These are phyloP conservation scores for Turnera subulata DNA, from an alignment of 345 rosid species.

Conservation along the genomic window DNA sequence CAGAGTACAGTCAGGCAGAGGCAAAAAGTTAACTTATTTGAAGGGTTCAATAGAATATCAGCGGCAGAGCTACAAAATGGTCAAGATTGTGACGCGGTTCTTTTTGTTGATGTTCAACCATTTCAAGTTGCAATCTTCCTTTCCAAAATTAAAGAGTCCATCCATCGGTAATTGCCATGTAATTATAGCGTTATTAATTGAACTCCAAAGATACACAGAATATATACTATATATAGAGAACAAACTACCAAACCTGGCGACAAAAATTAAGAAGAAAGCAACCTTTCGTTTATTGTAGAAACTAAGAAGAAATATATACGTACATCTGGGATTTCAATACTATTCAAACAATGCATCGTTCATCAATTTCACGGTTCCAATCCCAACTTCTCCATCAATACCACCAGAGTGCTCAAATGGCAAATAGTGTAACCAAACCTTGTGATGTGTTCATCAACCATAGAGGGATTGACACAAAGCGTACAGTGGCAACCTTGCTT, in stretches of 20 bases:
- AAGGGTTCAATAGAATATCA: slow-evolving; percentile 12
- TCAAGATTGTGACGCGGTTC: neutral
- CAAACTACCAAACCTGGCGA: too few relatives aligned
- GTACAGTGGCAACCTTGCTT: slow-evolving; percentile 49
- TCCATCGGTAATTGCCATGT: neutral
- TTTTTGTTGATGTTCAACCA: neutral
- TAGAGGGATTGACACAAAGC: slow-evolving; percentile 64
- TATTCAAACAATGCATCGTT: slow-evolving; percentile 19
- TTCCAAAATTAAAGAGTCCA: neutral
- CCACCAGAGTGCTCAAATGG: slow-evolving; percentile 8
- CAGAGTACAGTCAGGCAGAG: too few relatives aligned
- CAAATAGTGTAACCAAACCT: slow-evolving; percentile 12
- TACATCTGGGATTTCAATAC: too few relatives aligned
- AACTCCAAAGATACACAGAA: too few relatives aligned
- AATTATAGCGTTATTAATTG: too few relatives aligned
- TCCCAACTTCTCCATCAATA: slow-evolving; percentile 14
- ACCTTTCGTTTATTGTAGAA: too few relatives aligned
- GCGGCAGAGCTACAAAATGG: neutral
- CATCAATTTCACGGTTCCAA: slow-evolving; percentile 12
- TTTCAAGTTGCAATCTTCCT: too few relatives aligned
- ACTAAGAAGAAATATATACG: too few relatives aligned
- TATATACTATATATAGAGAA: too few relatives aligned
- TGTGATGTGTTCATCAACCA: slow-evolving; percentile 73
- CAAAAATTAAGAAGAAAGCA: too few relatives aligned
- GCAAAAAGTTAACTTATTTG: slow-evolving; percentile 11